These are phyloP conservation scores for Sideroxylon spinosum DNA, from an alignment of 179 eudicot genomes.

Conservation along the genomic window DNA sequence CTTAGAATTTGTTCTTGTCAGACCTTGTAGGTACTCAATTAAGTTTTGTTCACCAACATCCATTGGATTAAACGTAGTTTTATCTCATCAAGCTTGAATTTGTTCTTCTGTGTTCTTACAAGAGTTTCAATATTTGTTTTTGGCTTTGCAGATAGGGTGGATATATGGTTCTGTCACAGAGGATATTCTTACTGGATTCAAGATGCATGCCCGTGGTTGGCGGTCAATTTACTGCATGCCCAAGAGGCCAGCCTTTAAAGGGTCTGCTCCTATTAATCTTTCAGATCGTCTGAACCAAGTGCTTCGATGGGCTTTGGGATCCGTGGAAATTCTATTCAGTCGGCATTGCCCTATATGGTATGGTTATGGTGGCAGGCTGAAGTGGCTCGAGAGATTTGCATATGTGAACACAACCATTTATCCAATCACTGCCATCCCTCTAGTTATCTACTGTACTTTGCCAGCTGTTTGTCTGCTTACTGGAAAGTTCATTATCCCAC, in stretches of 20 bases:
- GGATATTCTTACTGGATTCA: slow-evolving; percentile 89
- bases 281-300: slow-evolving; percentile 84
- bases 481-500: slow-evolving; percentile 77
- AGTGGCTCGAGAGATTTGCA: slow-evolving; percentile 80
- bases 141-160: slow-evolving; percentile 70
- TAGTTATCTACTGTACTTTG: slow-evolving; percentile 62
- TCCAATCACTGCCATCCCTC: slow-evolving; percentile 74
- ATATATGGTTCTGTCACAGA: slow-evolving; percentile 87
- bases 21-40: not conserved
- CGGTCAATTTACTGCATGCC: slow-evolving; percentile 91
- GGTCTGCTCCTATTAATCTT: slow-evolving; percentile 84
- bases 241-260: slow-evolving; percentile 72
- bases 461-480: slow-evolving; percentile 83
- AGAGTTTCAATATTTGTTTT: not conserved
- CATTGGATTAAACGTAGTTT: not conserved
- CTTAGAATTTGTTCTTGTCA: not conserved
- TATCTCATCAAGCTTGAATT: not conserved
- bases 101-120: not conserved
- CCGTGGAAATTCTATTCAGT: slow-evolving; percentile 74
- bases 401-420: slow-evolving; percentile 75
- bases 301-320: slow-evolving; percentile 84
- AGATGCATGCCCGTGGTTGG: slow-evolving; percentile 95
- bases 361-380: slow-evolving; percentile 67
- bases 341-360: slow-evolving; percentile 87
- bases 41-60: not conserved